Conservation (phyloP, 495 filamentous ascomycete genomes). For the Penicillium nucicola region DNA sequence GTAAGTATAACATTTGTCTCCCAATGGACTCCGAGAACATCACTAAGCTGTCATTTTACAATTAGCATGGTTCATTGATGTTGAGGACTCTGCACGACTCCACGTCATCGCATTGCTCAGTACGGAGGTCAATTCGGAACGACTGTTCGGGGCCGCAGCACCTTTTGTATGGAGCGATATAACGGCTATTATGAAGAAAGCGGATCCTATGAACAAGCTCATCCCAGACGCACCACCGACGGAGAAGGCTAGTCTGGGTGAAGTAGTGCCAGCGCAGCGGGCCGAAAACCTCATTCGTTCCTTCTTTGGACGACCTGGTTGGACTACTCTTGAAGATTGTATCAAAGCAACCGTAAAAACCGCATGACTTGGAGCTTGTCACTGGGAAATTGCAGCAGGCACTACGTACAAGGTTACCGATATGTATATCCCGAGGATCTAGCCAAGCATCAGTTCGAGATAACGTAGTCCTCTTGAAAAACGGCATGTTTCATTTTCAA, state of each 20-base stretch:
- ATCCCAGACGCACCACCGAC: conserved; percentile 1
- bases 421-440: no score
- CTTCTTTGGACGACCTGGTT: conserved; percentile 12
- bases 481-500: no score
- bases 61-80: conserved; percentile 39
- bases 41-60: not conserved
- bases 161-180: conserved; percentile 34
- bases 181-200: conserved; percentile 5
- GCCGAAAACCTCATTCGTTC: conserved; percentile 17
- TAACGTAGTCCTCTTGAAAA: no score
- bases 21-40: not conserved
- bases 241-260: conserved; percentile 17
- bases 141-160: conserved; percentile 44
- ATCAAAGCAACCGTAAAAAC: not conserved
- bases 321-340: conserved; percentile 11
- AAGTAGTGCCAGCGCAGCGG: conserved; percentile 11
- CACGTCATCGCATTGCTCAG: conserved; percentile 47
- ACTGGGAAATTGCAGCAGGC: no score
- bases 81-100: conserved; percentile 45
- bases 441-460: no score
- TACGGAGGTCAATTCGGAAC: conserved; percentile 34
- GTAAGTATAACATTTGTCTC: conserved; percentile 10
- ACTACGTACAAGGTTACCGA: no score
- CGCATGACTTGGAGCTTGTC: no score
- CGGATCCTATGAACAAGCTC: not conserved